phyloP scores from a whole-genome alignment of 2,329 filamentous ascomycete species.

The Dactylellina haptotyla region DNA sequence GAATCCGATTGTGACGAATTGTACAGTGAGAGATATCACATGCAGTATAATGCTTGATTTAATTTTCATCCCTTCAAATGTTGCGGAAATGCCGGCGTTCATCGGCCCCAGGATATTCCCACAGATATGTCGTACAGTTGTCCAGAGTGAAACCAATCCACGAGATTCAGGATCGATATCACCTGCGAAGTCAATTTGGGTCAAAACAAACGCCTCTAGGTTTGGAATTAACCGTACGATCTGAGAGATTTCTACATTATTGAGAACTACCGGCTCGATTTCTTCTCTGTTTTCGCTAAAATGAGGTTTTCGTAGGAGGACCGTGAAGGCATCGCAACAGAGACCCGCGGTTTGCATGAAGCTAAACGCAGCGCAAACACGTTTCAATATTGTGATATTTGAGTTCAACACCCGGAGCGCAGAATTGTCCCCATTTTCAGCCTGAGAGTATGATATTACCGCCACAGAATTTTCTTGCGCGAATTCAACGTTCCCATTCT shows the following conservation, averaged over 20 bases:
- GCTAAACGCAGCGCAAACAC: constrained; percentile 1
- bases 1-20: constrained; percentile 16
- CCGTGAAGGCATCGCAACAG: constrained; percentile 16
- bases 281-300: background rate
- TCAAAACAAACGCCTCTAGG: too few species aligned
- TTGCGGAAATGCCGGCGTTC: background rate
- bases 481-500: background rate
- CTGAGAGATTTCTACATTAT: background rate
- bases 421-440: background rate
- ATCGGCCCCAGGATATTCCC: background rate
- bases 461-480: constrained; percentile 1
- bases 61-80: background rate
- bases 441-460: background rate
- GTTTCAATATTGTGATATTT: background rate
- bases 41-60: constrained; percentile 4
- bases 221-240: background rate
- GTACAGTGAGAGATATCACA: background rate
- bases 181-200: too few species aligned
- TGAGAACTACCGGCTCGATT: background rate
- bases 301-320: background rate
- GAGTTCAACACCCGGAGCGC: background rate
- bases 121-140: too few species aligned
- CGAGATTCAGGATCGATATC: too few species aligned
- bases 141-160: too few species aligned
- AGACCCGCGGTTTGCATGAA: constrained; percentile 9